These are phyloP conservation scores for Ustilago sp. DNA, from an alignment of 1,284 basidiomycete species.

Conservation along the genomic window DNA sequence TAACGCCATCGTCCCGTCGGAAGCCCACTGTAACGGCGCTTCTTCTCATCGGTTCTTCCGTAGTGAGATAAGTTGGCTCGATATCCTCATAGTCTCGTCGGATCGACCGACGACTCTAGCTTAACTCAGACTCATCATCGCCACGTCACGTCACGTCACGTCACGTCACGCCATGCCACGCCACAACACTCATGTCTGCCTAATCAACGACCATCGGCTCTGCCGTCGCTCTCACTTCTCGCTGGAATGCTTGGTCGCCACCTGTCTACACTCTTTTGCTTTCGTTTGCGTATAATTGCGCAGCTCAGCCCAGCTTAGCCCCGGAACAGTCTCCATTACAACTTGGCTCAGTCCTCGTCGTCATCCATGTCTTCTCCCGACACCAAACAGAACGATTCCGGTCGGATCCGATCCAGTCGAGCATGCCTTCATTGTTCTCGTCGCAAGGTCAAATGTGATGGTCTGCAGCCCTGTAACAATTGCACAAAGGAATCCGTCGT, in stretches of 20 bases:
- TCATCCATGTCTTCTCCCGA: constrained; percentile 15
- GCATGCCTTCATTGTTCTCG: constrained; percentile 47
- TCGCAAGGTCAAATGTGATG: constrained; percentile 54
- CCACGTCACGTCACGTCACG: neutral
- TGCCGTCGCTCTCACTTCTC: neutral
- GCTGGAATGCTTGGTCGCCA: constrained; percentile 4
- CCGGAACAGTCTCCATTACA: neutral
- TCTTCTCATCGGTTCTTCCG: neutral
- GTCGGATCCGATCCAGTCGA: constrained; percentile 45
- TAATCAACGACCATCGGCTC: constrained; percentile 5
- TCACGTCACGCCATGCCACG: neutral
- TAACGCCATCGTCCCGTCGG: neutral
- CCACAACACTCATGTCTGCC: neutral
- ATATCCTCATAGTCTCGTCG: neutral
- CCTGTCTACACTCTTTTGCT: neutral
- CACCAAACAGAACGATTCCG: constrained; percentile 13
- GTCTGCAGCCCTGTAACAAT: constrained; percentile 44
- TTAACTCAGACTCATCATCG: neutral
- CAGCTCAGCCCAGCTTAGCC: neutral
- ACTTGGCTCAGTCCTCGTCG: constrained; percentile 9
- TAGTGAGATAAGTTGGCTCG: neutral
- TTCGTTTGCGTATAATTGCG: neutral
- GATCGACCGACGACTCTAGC: neutral
- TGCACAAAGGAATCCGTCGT: constrained; percentile 27
- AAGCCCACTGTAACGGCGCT: neutral